Evolutionary conservation across 257 asterid species (phyloP), one percentile per base, ranked within the genome.

Genomic region (Przewalskia tangutica): DNA sequence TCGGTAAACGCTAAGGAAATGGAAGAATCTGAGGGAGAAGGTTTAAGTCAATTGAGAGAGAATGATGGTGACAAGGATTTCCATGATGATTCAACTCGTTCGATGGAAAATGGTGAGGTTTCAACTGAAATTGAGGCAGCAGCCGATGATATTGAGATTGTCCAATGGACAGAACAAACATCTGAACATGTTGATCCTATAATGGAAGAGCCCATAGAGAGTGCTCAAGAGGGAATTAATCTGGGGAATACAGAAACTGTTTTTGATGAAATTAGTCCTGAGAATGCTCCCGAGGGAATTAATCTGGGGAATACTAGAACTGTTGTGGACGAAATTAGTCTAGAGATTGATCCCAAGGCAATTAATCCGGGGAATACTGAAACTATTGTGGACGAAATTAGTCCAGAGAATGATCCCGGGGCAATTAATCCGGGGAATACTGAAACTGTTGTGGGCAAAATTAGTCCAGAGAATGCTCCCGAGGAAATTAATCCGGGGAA

Each of bases 71-170:
- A 1, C 16, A 50, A 75, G 44, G 79, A 48, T 50, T 27, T 0
- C 1, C 2, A 1, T 27, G 44, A 23, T 23, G 62, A 75, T 13
- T 75, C 79, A 6, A 23, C 10, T 75, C 14, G 0, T 27, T 73
- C 5, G 44, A 23, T 13, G 44, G 79, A 73, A 73, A 73, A 50
- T 23, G 62, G 23, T 7, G 44, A 42, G 50, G n/a, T 78, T 27
- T 75, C 80, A 4, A 38, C 9, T 36, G 89, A 86, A 60, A 18
- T 23, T 44, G 23, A 34, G 44, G 90, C 55, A 36, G 81, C 17
- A 50, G 70, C 81, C 12, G 64, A 68, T 81, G 85, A 40, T 66
- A 79, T 53, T 65, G 76, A 44, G 38, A 67, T 70, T 59, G 78
- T 51, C 44, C 70, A 12, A 63, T 44, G 12, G 58, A 18, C 75